A percentile compares a stretch with the other conserved stretches of the same genome.
These are phyloP conservation scores for Huntiella moniliformis DNA, from an alignment of 2,329 filamentous ascomycete genomes.

Conservation along the genomic window DNA sequence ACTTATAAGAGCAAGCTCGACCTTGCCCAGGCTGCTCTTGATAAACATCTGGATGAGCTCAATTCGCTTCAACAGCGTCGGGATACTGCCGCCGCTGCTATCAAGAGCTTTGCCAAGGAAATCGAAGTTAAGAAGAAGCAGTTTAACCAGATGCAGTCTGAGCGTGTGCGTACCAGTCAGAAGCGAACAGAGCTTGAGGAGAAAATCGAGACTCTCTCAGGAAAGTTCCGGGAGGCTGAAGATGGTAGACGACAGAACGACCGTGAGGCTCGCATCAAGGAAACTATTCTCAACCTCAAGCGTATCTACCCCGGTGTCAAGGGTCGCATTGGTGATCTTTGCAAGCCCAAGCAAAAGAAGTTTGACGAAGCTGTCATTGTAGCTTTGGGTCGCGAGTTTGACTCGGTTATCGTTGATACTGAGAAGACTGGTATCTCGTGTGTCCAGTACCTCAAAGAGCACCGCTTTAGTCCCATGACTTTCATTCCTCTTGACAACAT, in stretches of 20 bases:
- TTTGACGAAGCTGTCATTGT: slow-evolving; percentile 85
- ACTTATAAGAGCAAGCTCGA: slow-evolving; percentile 81
- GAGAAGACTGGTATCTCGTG: slow-evolving; percentile 89
- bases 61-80: slow-evolving; percentile 50
- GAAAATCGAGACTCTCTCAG: slow-evolving; percentile 64
- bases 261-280: slow-evolving; percentile 59
- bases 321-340: slow-evolving; percentile 76
- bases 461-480: slow-evolving; percentile 69
- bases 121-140: slow-evolving; percentile 80
- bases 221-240: slow-evolving; percentile 68
- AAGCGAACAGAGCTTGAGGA: slow-evolving; percentile 79
- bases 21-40: slow-evolving; percentile 50
- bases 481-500: slow-evolving; percentile 97
- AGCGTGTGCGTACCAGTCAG: slow-evolving; percentile 63
- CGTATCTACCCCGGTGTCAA: slow-evolving; percentile 82
- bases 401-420: slow-evolving; percentile 85
- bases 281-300: slow-evolving; percentile 71
- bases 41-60: slow-evolving; percentile 56
- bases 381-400: slow-evolving; percentile 80
- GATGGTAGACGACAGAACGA: slow-evolving; percentile 72
- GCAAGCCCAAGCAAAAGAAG: slow-evolving; percentile 93
- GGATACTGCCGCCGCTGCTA: slow-evolving; percentile 38
- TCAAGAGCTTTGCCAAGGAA: slow-evolving; percentile 54
- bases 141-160: slow-evolving; percentile 68
- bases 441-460: slow-evolving; percentile 82